phyloP scores from a whole-genome alignment of 768 basidiomycete genomes.

The Gyrodon lividus region DNA sequence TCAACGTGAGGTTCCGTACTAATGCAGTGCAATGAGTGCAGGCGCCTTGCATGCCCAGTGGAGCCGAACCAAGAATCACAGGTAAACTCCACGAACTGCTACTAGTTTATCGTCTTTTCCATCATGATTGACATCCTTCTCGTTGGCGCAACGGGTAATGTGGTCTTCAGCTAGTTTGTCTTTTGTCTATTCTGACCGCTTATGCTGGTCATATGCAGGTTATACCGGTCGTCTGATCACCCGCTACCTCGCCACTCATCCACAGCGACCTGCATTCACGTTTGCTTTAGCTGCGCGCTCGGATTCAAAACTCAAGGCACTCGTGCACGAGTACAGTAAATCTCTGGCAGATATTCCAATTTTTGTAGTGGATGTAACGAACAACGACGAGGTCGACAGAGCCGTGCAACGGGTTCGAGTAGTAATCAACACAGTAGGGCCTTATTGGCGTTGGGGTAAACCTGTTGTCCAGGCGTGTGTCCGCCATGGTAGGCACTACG shows the following conservation, averaged over 20 bases:
- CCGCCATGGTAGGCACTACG: slow-evolving; percentile 72
- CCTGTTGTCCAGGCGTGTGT: slow-evolving; percentile 80
- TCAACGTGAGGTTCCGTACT: background rate
- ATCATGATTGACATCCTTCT: slow-evolving; percentile 59
- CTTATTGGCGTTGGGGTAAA: slow-evolving; percentile 71
- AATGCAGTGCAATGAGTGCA: too few relatives aligned
- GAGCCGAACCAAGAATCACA: background rate
- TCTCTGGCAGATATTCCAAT: slow-evolving; percentile 42
- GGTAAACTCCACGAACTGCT: too few relatives aligned
- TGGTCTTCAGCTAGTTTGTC: background rate
- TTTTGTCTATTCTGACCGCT: slow-evolving; percentile 10
- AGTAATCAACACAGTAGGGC: slow-evolving; percentile 77
- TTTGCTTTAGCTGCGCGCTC: slow-evolving; percentile 74
- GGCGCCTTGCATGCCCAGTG: slow-evolving; percentile 8
- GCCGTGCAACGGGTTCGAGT: slow-evolving; percentile 60
- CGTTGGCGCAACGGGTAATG: slow-evolving; percentile 63
- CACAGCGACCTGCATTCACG: slow-evolving; percentile 56
- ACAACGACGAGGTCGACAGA: slow-evolving; percentile 49
- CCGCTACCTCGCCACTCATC: slow-evolving; percentile 65
- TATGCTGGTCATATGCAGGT: slow-evolving; percentile 35
- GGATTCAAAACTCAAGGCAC: slow-evolving; percentile 52
- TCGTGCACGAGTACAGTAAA: slow-evolving; percentile 43
- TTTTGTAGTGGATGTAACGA: slow-evolving; percentile 60
- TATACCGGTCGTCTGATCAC: slow-evolving; percentile 70
- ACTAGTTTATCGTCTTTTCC: background rate